A percentile compares a stretch with the other conserved stretches of the same genome.
Conservation (phyloP, 306 rosid species). For the Neltuma alba region DNA sequence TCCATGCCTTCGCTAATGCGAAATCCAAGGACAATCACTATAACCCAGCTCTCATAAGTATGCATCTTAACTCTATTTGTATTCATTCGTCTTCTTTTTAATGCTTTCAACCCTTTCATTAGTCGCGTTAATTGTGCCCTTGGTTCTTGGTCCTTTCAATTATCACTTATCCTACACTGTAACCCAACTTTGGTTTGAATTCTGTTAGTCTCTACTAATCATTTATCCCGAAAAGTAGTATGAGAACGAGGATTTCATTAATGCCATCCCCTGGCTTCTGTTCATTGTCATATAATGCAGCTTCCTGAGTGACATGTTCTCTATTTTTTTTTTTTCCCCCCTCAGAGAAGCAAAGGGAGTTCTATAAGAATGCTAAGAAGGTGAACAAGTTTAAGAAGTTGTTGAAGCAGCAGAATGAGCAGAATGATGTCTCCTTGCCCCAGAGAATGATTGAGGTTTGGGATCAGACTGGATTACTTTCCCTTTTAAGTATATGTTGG, state of each 20-base stretch:
- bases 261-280: neutral
- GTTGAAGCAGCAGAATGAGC: conserved; percentile 47
- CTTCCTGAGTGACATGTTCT: neutral
- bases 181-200: neutral
- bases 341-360: conserved; percentile 67
- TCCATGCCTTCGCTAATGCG: conserved; percentile 61
- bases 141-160: neutral
- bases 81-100: neutral
- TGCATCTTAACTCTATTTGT: conserved; percentile 14
- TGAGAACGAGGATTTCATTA: neutral
- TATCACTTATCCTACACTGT: neutral
- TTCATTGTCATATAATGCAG: neutral
- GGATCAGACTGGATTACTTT: neutral
- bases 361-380: conserved; percentile 64
- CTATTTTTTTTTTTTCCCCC: no score
- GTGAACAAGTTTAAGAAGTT: conserved; percentile 66
- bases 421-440: conserved; percentile 28
- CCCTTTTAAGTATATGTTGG: neutral
- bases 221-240: neutral
- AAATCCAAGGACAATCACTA: conserved; percentile 60
- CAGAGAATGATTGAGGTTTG: conserved; percentile 46
- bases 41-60: conserved; percentile 84
- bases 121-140: neutral
- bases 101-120: neutral
- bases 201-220: neutral